Evolutionary conservation across 768 basidiomycete genomes (phyloP).

Genomic region (Hypholoma fasciculare): DNA sequence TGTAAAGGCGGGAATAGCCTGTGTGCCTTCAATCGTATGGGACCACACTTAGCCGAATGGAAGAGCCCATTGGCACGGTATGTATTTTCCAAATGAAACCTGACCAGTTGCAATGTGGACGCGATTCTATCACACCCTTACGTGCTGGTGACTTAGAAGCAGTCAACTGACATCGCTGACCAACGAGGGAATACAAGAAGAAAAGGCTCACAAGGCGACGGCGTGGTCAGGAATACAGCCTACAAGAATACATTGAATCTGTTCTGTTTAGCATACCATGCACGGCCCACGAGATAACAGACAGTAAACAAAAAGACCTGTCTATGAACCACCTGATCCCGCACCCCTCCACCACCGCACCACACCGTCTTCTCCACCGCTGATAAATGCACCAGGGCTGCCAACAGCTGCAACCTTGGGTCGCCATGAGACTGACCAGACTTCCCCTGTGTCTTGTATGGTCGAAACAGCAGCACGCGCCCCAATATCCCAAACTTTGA

Average conservation of each 20-base stretch:
- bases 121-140: not conserved
- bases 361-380: constrained; percentile 72
- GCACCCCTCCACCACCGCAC: constrained; percentile 81
- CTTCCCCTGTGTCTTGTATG: constrained; percentile 74
- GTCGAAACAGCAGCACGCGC: constrained; percentile 76
- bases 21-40: not conserved
- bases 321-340: constrained; percentile 34
- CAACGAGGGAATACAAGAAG: not conserved
- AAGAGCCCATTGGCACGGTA: not conserved
- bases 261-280: not conserved
- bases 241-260: not conserved
- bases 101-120: not conserved
- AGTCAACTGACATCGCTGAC: not conserved
- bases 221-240: not conserved
- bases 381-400: constrained; percentile 67
- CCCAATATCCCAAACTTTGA: constrained; percentile 86
- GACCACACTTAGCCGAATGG: not conserved
- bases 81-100: constrained; percentile 2
- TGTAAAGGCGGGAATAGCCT: not conserved
- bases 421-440: constrained; percentile 84
- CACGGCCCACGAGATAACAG: not conserved
- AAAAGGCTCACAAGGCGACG: not conserved
- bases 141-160: not conserved
- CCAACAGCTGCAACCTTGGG: constrained; percentile 58
- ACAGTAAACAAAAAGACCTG: not conserved